phyloP scores from a whole-genome alignment of 1,139 yeast species.

The Nakaseomyces bracarensis region DNA sequence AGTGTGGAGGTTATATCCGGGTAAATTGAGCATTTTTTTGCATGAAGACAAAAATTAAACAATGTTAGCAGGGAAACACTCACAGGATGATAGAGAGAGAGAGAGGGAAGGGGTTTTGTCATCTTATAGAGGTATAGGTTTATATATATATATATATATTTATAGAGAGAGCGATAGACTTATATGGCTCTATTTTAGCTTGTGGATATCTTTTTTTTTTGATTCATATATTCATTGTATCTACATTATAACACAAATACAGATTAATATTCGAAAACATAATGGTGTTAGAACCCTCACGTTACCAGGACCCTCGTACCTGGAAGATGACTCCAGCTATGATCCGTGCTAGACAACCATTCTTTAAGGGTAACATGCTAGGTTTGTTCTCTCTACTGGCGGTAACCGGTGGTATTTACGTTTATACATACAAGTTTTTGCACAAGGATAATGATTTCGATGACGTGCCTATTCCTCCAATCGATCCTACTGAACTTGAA shows the following conservation, averaged over 20 bases:
- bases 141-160: no score
- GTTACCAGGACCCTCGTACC: conserved; percentile 67
- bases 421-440: conserved; percentile 64
- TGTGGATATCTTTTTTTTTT: no score
- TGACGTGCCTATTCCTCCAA: conserved; percentile 90
- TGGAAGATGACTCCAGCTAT: conserved; percentile 92
- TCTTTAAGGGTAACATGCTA: conserved; percentile 64
- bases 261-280: conserved; percentile 8
- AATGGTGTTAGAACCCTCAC: conserved; percentile 33
- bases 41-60: no score
- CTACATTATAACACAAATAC: conserved; percentile 1
- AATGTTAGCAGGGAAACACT: no score
- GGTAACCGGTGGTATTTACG: conserved; percentile 61
- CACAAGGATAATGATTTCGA: conserved; percentile 69
- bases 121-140: no score
- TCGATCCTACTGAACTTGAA: conserved; percentile 67
- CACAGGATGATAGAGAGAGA: no score
- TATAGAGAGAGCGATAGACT: no score
- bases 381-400: conserved; percentile 51
- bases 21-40: no score
- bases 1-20: no score
- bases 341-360: conserved; percentile 81
- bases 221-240: no score
- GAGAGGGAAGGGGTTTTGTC: no score
- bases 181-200: no score